These are phyloP conservation scores for Monosporascus sp. DNA, from an alignment of 2,329 filamentous ascomycete species.

Conservation along the genomic window DNA sequence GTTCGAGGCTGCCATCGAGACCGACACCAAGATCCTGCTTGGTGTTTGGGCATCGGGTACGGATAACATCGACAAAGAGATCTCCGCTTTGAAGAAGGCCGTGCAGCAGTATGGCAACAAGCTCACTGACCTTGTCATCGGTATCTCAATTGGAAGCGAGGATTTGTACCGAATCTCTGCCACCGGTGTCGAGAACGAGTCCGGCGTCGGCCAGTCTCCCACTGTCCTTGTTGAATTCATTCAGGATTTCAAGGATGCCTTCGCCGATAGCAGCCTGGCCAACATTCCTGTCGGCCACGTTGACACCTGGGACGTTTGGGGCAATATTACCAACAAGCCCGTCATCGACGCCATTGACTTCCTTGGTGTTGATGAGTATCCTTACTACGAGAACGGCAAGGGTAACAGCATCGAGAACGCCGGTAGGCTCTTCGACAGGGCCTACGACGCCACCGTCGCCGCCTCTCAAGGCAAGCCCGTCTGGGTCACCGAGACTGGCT, in stretches of 20 bases:
- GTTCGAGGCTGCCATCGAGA: conserved; percentile 53
- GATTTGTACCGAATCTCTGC: conserved; percentile 43
- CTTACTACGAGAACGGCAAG: conserved; percentile 44
- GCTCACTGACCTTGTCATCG: conserved; percentile 42
- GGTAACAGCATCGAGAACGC: conserved; percentile 39
- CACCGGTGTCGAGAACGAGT: conserved; percentile 29
- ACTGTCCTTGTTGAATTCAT: conserved; percentile 52
- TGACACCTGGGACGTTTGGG: conserved; percentile 51
- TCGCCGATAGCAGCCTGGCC: conserved; percentile 31
- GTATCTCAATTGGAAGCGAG: conserved; percentile 51
- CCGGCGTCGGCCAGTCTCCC: conserved; percentile 29
- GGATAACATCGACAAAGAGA: conserved; percentile 41
- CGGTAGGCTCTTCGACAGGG: conserved; percentile 36
- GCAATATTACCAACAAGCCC: conserved; percentile 40
- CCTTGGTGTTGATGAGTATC: conserved; percentile 48
- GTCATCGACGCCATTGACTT: conserved; percentile 49
- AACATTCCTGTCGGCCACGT: conserved; percentile 46
- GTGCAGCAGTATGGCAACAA: conserved; percentile 38
- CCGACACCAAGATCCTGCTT: conserved; percentile 44
- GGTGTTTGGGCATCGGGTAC: conserved; percentile 44
- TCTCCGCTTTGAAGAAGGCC: conserved; percentile 43
- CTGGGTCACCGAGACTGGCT: conserved; percentile 51
- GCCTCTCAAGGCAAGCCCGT: conserved; percentile 38
- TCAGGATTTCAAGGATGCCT: conserved; percentile 44
- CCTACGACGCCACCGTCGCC: conserved; percentile 28